Percentiles rank a stretch among this genome's conserved stretches.
These are phyloP conservation scores for Phaeosphaeriaceae sp. DNA, from an alignment of 2,329 filamentous ascomycete genomes.

Conservation along the genomic window DNA sequence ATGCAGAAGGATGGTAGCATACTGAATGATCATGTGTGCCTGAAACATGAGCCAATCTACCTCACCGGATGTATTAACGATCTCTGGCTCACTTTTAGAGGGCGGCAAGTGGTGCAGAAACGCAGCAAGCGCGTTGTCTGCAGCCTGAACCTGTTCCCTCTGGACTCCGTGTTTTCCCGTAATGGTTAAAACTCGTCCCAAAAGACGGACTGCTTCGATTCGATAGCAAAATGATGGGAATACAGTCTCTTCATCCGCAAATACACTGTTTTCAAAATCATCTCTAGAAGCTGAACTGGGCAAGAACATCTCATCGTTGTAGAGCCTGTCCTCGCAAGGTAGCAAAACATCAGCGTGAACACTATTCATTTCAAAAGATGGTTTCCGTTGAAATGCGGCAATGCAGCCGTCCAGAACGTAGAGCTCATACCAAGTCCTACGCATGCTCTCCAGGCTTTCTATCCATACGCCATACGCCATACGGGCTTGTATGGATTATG, in stretches of 20 bases:
- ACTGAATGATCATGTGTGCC: slow-evolving; percentile 73
- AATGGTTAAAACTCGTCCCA: slow-evolving; percentile 72
- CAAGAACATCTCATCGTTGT: slow-evolving; percentile 16
- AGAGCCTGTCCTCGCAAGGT: slow-evolving; percentile 79
- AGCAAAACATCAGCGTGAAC: slow-evolving; percentile 71
- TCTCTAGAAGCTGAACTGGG: slow-evolving; percentile 59
- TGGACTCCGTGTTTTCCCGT: slow-evolving; percentile 25
- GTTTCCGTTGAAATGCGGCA: slow-evolving; percentile 74
- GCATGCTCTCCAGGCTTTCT: slow-evolving; percentile 84
- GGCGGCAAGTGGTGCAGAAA: slow-evolving; percentile 79
- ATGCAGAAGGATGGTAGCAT: slow-evolving; percentile 23
- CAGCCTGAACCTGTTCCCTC: slow-evolving; percentile 54
- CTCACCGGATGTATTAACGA: slow-evolving; percentile 69
- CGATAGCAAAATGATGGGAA: slow-evolving; percentile 86
- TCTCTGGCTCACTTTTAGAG: slow-evolving; percentile 64
- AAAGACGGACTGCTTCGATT: slow-evolving; percentile 76
- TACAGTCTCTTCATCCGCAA: slow-evolving; percentile 68
- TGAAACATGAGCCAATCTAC: slow-evolving; percentile 89
- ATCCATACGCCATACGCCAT: no score
- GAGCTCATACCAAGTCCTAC: slow-evolving; percentile 85
- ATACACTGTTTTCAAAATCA: slow-evolving; percentile 75
- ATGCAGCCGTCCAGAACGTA: slow-evolving; percentile 81
- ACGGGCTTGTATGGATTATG: no score
- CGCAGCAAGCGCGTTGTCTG: slow-evolving; percentile 67
- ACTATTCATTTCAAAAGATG: slow-evolving; percentile 69